Conservation (phyloP, 495 filamentous ascomycete genomes). For the Aspergillus olivimuriae region DNA sequence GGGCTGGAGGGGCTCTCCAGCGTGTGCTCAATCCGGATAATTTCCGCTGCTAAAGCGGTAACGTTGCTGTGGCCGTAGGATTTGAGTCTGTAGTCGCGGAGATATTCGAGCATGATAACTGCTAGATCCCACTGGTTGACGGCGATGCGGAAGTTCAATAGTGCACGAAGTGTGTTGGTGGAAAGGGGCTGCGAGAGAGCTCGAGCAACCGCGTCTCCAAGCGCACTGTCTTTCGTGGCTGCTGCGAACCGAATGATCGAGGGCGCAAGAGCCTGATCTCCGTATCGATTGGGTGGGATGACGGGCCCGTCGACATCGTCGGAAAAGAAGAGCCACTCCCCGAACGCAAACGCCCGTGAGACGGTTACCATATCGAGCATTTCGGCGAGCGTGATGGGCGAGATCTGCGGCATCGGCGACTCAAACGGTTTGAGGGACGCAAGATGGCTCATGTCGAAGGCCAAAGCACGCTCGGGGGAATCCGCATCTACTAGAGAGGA, state of each 20-base stretch:
- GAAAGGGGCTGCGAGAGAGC: constrained; percentile 33
- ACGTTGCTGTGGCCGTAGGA: constrained; percentile 47
- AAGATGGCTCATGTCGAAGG: constrained; percentile 14
- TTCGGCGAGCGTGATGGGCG: constrained; percentile 38
- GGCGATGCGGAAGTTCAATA: constrained; percentile 45
- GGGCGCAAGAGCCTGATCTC: constrained; percentile 42
- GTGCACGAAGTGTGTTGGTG: constrained; percentile 39
- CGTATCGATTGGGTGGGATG: constrained; percentile 42
- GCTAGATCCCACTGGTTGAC: constrained; percentile 43
- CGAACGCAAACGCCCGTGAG: constrained; percentile 41
- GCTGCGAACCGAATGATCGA: constrained; percentile 53
- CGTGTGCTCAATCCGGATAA: constrained; percentile 31
- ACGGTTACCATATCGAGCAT: constrained; percentile 49
- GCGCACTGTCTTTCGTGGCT: constrained; percentile 39
- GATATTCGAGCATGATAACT: constrained; percentile 33
- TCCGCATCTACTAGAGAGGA: constrained; percentile 14
- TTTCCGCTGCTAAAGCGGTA: constrained; percentile 32
- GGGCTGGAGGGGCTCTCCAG: constrained; percentile 6
- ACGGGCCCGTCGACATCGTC: constrained; percentile 51
- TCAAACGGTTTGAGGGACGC: constrained; percentile 15
- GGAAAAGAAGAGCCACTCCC: constrained; percentile 49
- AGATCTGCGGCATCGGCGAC: constrained; percentile 40
- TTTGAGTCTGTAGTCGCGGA: constrained; percentile 31
- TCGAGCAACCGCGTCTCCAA: constrained; percentile 40
- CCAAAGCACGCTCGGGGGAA: constrained; percentile 9